These are phyloP conservation scores for Paracoccidioides lutzii DNA, from an alignment of 2,329 filamentous ascomycete species.

Conservation along the genomic window DNA sequence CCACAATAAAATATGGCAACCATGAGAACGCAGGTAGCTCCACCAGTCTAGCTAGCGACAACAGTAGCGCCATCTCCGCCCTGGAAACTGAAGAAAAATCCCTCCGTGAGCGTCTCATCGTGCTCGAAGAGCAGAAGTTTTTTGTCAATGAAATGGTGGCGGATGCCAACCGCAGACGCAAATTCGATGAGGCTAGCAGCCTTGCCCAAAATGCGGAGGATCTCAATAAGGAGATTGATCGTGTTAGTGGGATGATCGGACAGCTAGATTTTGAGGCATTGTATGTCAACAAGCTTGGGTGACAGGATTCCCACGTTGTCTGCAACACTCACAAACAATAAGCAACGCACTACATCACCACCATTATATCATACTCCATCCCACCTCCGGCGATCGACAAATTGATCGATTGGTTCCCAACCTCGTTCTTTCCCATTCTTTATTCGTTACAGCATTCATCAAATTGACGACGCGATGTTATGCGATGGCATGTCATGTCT, in stretches of 20 bases:
- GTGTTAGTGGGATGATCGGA: conserved; percentile 50
- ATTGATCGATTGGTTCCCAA: background rate
- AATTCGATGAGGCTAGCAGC: conserved; percentile 77
- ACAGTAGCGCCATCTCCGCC: conserved; percentile 47
- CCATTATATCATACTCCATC: background rate
- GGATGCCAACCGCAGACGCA: conserved; percentile 58
- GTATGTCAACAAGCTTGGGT: conserved; percentile 23
- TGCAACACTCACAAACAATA: background rate
- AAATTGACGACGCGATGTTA: background rate
- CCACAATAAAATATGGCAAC: conserved; percentile 46
- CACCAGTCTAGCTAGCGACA: conserved; percentile 40
- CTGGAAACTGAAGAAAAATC: conserved; percentile 76
- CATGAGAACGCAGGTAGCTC: conserved; percentile 36
- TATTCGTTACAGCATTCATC: background rate
- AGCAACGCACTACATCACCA: background rate
- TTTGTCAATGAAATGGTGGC: conserved; percentile 77
- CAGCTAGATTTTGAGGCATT: conserved; percentile 51
- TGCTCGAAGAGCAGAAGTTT: conserved; percentile 84
- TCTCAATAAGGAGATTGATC: conserved; percentile 63
- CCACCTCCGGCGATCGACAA: background rate
- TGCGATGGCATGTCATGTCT: background rate
- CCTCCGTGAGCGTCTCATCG: conserved; percentile 62
- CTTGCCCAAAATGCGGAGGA: conserved; percentile 71
- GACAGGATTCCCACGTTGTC: background rate
- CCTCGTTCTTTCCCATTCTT: background rate